A percentile compares a stretch with the other conserved stretches of the same genome.
These are phyloP conservation scores for Diaporthe vexans DNA, from an alignment of 2,329 filamentous ascomycete genomes.

Conservation along the genomic window DNA sequence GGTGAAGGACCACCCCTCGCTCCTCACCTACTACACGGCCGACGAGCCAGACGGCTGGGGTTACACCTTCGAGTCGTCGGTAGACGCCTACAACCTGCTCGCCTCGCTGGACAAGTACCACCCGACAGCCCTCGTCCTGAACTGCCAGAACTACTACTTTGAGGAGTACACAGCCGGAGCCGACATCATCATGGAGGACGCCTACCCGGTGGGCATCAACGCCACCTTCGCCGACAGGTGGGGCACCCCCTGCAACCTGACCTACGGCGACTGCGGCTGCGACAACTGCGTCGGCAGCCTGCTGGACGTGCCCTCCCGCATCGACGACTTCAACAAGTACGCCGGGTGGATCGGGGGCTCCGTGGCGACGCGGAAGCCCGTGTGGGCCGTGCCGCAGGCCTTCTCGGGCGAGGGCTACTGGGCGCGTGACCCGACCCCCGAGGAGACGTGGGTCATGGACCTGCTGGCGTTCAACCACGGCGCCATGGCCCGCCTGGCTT, in stretches of 20 bases:
- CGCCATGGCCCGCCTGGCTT: slow-evolving; percentile 59
- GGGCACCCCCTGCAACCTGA: slow-evolving; percentile 69
- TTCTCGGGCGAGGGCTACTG: slow-evolving; percentile 64
- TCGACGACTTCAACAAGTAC: slow-evolving; percentile 56
- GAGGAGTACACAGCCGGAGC: slow-evolving; percentile 65
- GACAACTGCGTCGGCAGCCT: slow-evolving; percentile 70
- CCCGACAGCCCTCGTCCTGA: slow-evolving; percentile 70
- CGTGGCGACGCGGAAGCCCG: slow-evolving; percentile 61
- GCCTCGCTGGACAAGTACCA: slow-evolving; percentile 71
- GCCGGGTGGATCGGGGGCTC: slow-evolving; percentile 60
- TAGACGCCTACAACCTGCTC: slow-evolving; percentile 59
- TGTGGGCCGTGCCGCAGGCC: slow-evolving; percentile 61
- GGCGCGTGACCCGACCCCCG: slow-evolving; percentile 58
- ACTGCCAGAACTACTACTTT: slow-evolving; percentile 75
- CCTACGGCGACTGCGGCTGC: slow-evolving; percentile 74
- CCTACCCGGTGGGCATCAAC: slow-evolving; percentile 72
- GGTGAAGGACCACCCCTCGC: slow-evolving; percentile 55
- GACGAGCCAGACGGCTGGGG: slow-evolving; percentile 70
- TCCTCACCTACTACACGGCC: slow-evolving; percentile 61
- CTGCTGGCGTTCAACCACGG: slow-evolving; percentile 61
- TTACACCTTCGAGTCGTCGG: slow-evolving; percentile 64
- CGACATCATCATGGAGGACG: slow-evolving; percentile 72
- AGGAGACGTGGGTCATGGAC: slow-evolving; percentile 61
- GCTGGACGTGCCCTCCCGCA: slow-evolving; percentile 61
- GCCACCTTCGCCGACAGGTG: slow-evolving; percentile 65